These are phyloP conservation scores for Fragaria nilgerrensis DNA, from an alignment of 306 rosid species.

Conservation along the genomic window DNA sequence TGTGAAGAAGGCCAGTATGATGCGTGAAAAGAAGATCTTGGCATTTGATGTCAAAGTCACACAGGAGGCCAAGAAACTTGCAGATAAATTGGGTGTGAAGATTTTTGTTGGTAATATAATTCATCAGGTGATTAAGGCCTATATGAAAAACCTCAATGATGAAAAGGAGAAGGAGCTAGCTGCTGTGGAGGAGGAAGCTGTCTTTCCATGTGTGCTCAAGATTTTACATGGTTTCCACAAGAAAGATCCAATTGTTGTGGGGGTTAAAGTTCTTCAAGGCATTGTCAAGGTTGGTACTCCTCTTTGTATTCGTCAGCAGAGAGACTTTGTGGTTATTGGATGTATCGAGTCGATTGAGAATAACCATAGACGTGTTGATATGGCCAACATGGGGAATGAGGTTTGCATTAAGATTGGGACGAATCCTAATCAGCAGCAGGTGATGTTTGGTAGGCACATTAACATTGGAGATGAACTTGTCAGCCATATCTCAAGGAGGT, in stretches of 20 bases:
- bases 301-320: slow-evolving; percentile 53
- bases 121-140: slow-evolving; percentile 83
- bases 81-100: slow-evolving; percentile 75
- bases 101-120: slow-evolving; percentile 83
- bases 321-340: slow-evolving; percentile 79
- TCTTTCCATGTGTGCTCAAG: slow-evolving; percentile 76
- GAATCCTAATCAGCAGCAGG: slow-evolving; percentile 78
- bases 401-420: slow-evolving; percentile 83
- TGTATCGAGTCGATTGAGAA: slow-evolving; percentile 78
- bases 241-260: slow-evolving; percentile 95
- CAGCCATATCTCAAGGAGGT: slow-evolving; percentile 76
- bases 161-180: slow-evolving; percentile 72
- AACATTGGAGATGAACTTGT: slow-evolving; percentile 96
- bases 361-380: slow-evolving; percentile 79
- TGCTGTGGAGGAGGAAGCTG: slow-evolving; percentile 65
- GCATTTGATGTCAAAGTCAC: slow-evolving; percentile 98
- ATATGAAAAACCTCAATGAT: slow-evolving; percentile 79
- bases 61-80: slow-evolving; percentile 82
- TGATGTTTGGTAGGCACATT: too few species aligned
- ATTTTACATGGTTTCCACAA: slow-evolving; percentile 77
- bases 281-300: slow-evolving; percentile 55
- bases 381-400: slow-evolving; percentile 74
- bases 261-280: slow-evolving; percentile 87
- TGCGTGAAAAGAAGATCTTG: too few species aligned
- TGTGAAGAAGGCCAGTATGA: slow-evolving; percentile 85